These are phyloP conservation scores for Aphanomyces cochlioides DNA, from an alignment of 352 stramenopile species.

Conservation along the genomic window DNA sequence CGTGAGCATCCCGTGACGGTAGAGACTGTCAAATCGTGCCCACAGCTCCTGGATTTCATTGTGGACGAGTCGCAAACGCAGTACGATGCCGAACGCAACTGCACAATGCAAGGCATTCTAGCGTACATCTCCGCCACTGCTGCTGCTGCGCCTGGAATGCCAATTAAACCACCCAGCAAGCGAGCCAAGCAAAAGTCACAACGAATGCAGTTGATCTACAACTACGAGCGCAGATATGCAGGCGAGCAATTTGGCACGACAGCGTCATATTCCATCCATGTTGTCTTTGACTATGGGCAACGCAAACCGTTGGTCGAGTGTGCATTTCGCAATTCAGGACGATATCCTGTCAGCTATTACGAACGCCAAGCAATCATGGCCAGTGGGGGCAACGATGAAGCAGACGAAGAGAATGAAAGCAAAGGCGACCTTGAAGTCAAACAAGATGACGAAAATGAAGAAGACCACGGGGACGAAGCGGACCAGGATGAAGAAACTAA, in stretches of 20 bases:
- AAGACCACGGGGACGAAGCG: not conserved
- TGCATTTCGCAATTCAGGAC: slow-evolving; percentile 11
- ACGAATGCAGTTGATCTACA: not conserved
- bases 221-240: slow-evolving; percentile 8
- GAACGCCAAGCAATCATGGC: not conserved
- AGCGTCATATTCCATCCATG: not conserved
- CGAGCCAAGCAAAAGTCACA: not conserved
- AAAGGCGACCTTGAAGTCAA: not conserved
- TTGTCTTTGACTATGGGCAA: slow-evolving; percentile 1
- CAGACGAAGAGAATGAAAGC: not conserved
- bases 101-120: not conserved
- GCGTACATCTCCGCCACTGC: not conserved
- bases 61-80: not conserved
- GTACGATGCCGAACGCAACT: slow-evolving; percentile 11
- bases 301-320: not conserved
- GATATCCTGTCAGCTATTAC: slow-evolving; percentile 14
- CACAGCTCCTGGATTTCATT: not conserved
- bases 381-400: not conserved
- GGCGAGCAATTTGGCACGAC: slow-evolving; percentile 20
- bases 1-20: not conserved
- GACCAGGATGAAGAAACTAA: not conserved
- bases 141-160: not conserved
- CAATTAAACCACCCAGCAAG: not conserved
- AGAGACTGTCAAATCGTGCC: not conserved
- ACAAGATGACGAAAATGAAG: slow-evolving; percentile 5